Percentiles rank a stretch among this genome's conserved stretches.
phyloP scores from a whole-genome alignment of 1,284 basidiomycete genomes.

The Entoloma clypeatum region DNA sequence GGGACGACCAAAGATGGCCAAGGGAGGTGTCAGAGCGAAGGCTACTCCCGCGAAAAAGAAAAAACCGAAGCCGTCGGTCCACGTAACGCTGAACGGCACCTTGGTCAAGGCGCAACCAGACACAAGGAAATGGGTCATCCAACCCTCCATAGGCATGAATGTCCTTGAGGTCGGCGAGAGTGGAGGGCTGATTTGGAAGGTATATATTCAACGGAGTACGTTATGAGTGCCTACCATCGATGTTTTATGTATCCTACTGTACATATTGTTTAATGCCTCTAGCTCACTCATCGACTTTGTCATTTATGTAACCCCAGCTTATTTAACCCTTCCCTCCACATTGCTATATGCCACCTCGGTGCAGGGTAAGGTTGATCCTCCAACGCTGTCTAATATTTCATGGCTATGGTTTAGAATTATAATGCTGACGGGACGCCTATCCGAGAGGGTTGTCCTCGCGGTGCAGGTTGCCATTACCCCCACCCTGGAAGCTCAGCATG shows the following conservation, averaged over 20 bases:
- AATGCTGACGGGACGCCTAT: slow-evolving; percentile 23
- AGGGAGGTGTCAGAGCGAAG: slow-evolving; percentile 36
- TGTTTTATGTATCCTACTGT: slow-evolving; percentile 11
- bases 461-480: slow-evolving; percentile 20
- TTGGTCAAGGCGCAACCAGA: slow-evolving; percentile 39
- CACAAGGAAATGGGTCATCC: slow-evolving; percentile 51
- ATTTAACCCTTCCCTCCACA: not conserved
- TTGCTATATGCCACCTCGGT: slow-evolving; percentile 7
- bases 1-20: slow-evolving; percentile 32
- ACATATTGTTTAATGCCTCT: slow-evolving; percentile 5
- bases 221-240: not conserved
- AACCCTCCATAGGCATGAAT: slow-evolving; percentile 49
- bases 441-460: slow-evolving; percentile 14
- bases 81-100: slow-evolving; percentile 50
- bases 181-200: slow-evolving; percentile 61
- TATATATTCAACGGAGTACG: slow-evolving; percentile 49
- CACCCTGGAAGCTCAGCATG: slow-evolving; percentile 28
- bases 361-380: slow-evolving; percentile 7
- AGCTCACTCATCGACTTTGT: not conserved
- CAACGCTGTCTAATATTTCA: not conserved
- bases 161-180: slow-evolving; percentile 68
- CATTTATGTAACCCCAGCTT: not conserved
- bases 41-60: slow-evolving; percentile 31
- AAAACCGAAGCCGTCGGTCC: slow-evolving; percentile 41
- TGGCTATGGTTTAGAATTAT: slow-evolving; percentile 20